These are phyloP conservation scores for Backusella circina DNA, from an alignment of 192 early-diverging fungal species.

Conservation along the genomic window DNA sequence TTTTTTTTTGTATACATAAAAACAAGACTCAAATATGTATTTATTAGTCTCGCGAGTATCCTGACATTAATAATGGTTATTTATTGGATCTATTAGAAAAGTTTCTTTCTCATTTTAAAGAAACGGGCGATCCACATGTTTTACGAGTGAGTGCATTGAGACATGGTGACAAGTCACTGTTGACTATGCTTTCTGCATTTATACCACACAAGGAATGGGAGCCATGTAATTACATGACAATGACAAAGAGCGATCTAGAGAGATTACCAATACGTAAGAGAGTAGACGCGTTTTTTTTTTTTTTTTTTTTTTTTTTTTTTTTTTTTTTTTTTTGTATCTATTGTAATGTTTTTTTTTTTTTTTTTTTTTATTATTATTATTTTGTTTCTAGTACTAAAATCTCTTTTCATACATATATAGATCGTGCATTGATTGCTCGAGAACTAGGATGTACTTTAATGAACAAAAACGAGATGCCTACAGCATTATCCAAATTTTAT, in stretches of 20 bases:
- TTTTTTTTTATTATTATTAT: too few species aligned
- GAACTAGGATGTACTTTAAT: conserved; percentile 26
- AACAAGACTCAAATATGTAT: conserved; percentile 11
- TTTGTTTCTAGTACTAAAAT: not conserved
- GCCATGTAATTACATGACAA: conserved; percentile 9
- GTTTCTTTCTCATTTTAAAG: conserved; percentile 32
- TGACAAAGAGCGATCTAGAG: conserved; percentile 8
- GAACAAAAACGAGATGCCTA: conserved; percentile 9
- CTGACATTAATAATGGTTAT: conserved; percentile 13
- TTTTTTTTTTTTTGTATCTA: too few species aligned
- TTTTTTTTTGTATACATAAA: conserved; percentile 15
- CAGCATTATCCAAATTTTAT: conserved; percentile 28
- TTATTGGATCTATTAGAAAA: conserved; percentile 32
- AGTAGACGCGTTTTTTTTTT: not conserved
- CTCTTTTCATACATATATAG: not conserved
- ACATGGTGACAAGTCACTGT: conserved; percentile 29
- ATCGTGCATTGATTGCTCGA: conserved; percentile 19
- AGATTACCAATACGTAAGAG: conserved; percentile 13
- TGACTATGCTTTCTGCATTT: conserved; percentile 29
- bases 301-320: not conserved
- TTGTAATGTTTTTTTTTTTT: too few species aligned
- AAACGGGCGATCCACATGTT: conserved; percentile 18
- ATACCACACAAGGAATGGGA: not conserved
- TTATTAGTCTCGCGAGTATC: conserved; percentile 26
- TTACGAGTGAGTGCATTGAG: conserved; percentile 20